Base-by-base conservation (phyloP, 2,329 filamentous ascomycete species). In the Arthrobotrys iridis region DNA sequence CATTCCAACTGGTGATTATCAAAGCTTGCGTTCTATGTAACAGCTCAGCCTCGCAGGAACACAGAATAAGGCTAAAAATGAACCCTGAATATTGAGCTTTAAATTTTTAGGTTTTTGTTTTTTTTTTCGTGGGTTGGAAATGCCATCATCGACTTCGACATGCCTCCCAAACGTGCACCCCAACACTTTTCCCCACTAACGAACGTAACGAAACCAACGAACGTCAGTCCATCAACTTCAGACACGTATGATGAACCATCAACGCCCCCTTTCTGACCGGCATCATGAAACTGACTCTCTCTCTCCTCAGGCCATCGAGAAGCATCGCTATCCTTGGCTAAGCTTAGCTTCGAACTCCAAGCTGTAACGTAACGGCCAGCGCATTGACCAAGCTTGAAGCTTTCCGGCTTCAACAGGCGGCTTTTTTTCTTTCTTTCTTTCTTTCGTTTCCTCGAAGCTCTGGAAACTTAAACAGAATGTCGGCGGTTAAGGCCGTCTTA, bases 401-500 rank as follows among this genome's bases (percentile, higher is more conserved):
- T 20, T 20, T 41, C 24, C 64, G 26, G 20, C 24, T 33, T 4
- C 37, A 18, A 43, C 45, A 58, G 28, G 41, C 18, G 40, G 57
- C 43, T 30, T 67, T n/a, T n/a, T n/a, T n/a, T n/a, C n/a, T n/a
- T n/a, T n/a, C n/a, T n/a, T n/a, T n/a, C n/a, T n/a, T n/a, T n/a
- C n/a, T n/a, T n/a, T n/a, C n/a, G n/a, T n/a, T n/a, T n/a, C n/a
- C 55, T 45, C 30, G 35, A 55, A 55, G 50, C 50, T 45, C 50
- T 37, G 50, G n/a, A n/a, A n/a, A n/a, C n/a, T n/a, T n/a, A n/a
- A 41, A 46, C 20, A 40, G 58, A 72, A 75, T 75, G 71, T 45
- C 71, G 40, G 46, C 57, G 24, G 48, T 62, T 13, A 75, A 67
- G 24, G 63, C 63, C 4, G 60, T 68, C 10, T 24, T 75, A 68